Base-by-base conservation (phyloP, 306 rosid species). In the Glycine tomentella region DNA sequence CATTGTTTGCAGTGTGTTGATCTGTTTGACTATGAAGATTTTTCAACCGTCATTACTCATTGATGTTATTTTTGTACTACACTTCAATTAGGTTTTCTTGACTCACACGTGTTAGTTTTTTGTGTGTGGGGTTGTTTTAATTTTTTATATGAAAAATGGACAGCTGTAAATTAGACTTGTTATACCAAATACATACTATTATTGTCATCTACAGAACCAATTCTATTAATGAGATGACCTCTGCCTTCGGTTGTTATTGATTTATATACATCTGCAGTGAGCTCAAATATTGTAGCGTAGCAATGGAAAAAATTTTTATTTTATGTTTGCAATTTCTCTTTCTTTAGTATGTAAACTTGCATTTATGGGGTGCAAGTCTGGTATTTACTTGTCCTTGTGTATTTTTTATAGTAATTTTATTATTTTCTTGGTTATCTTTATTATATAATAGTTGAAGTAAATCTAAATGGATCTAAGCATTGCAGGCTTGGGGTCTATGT, bases 401-500 rank as follows among this genome's bases (percentile, higher is more conserved):
- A 8, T 36, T 36, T 45, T 79, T 49, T 25, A 25, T 25, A 36
- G n/a, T n/a, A n/a, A n/a, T n/a, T n/a, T 63, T 56, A 57, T 67
- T 48, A 52, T 42, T 46, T 69, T 58, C 33, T 25, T 25, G 31
- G 31, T 25, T 25, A 25, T 25, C 31, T 25, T 25, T 25, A 25
- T 25, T 25, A 25, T 25, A 25, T 25, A 25, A 25, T 25, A 25
- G 31, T 33, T 69, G 73, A 61, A 65, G 80, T 78, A 76, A 73
- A 76, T 17, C 44, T 71, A 40, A 81, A 69, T 52, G 15, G 78
- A 9, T 69, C 56, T 82, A 64, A 78, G 8, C 69, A 36, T 79
- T 84, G 77, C 92, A 94, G 98, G 98, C 61, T 51, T 87, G 20
- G 97, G 98, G 76, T 91, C 97, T 45, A 73, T 90, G 53, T 69